These are phyloP conservation scores for Raphanus hybrid DNA, from an alignment of 441 rosid genomes.

Conservation along the genomic window DNA sequence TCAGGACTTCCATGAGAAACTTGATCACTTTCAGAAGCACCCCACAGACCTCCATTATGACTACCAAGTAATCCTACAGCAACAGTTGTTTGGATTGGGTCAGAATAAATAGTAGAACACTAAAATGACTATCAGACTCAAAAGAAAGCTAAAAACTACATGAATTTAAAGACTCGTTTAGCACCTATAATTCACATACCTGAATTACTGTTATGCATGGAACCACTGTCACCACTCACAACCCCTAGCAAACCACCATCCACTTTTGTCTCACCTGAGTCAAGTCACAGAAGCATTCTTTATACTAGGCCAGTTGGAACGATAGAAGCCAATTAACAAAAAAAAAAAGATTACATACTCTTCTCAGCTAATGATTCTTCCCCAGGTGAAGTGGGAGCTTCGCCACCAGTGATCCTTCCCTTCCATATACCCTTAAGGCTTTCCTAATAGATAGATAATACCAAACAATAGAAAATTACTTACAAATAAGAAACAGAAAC, in stretches of 20 bases:
- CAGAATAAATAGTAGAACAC: conserved; percentile 11
- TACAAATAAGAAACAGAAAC: conserved; percentile 9
- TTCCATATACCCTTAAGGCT: conserved; percentile 69
- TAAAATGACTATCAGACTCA: conserved; percentile 1
- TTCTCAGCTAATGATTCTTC: conserved; percentile 56
- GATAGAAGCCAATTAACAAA: conserved; percentile 12
- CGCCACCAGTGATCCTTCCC: conserved; percentile 74
- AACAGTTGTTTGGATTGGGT: conserved; percentile 10
- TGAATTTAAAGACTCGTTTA: background rate
- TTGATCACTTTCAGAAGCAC: conserved; percentile 33
- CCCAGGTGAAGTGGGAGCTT: conserved; percentile 54
- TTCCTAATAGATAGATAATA: conserved; percentile 49
- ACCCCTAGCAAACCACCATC: conserved; percentile 34
- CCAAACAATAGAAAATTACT: conserved; percentile 9
- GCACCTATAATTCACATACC: conserved; percentile 27
- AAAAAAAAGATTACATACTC: conserved; percentile 31
- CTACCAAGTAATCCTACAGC: conserved; percentile 44
- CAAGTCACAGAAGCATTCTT: conserved; percentile 16
- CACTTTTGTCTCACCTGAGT: conserved; percentile 27
- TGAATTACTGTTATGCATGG: conserved; percentile 18
- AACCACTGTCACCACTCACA: conserved; percentile 34
- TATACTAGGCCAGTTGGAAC: conserved; percentile 22
- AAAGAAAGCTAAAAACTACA: background rate
- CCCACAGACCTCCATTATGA: conserved; percentile 32
- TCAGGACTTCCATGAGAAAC: conserved; percentile 40